phyloP scores from a whole-genome alignment of 768 basidiomycete species.

The Panus rudis region DNA sequence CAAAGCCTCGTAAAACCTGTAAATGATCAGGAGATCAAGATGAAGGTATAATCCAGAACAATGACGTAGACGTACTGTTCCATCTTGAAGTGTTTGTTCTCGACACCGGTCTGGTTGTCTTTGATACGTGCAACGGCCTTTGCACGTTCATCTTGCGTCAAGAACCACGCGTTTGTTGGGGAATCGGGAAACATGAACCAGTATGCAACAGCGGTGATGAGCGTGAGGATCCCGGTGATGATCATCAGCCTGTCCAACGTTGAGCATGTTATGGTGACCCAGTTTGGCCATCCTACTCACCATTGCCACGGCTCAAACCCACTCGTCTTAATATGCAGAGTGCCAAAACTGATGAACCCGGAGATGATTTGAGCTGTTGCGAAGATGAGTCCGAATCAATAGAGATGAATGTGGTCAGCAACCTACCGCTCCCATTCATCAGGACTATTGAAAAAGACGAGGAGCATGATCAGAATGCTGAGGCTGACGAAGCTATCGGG shows the following conservation, averaged over 20 bases:
- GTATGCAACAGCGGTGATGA: constrained; percentile 43
- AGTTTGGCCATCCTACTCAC: constrained; percentile 20
- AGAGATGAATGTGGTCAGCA: background rate
- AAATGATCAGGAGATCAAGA: background rate
- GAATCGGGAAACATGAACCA: constrained; percentile 75
- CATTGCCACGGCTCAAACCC: constrained; percentile 71
- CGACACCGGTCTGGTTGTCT: constrained; percentile 74
- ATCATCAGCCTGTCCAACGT: constrained; percentile 51
- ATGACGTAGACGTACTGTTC: constrained; percentile 52
- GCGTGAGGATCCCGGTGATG: constrained; percentile 56
- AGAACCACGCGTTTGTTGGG: constrained; percentile 69
- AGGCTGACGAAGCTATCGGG: no score
- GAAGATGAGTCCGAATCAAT: no score
- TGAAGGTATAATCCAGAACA: no score
- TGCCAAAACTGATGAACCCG: constrained; percentile 63
- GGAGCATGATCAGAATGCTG: background rate
- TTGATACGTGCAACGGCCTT: constrained; percentile 61
- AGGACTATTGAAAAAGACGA: constrained; percentile 36
- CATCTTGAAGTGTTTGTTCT: constrained; percentile 75
- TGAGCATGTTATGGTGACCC: background rate
- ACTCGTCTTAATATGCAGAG: constrained; percentile 50
- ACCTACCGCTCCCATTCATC: constrained; percentile 66
- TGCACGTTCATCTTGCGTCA: constrained; percentile 55
- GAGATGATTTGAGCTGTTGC: constrained; percentile 57
- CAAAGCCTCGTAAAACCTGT: constrained; percentile 62